These are phyloP conservation scores for Thermomyces lanuginosus DNA, from an alignment of 2,329 filamentous ascomycete species.

Conservation along the genomic window DNA sequence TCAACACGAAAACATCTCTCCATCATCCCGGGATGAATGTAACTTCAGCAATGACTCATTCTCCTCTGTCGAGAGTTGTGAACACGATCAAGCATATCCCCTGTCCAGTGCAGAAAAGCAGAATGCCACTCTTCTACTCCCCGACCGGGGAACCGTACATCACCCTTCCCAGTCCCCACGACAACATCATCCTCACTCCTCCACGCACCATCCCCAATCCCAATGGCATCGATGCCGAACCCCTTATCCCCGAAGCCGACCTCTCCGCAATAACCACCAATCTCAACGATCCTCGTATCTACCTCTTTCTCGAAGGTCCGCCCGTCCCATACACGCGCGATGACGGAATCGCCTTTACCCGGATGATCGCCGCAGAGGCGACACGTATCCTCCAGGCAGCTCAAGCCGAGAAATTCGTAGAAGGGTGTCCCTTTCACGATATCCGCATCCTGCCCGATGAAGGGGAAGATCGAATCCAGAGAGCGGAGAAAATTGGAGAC, in stretches of 20 bases:
- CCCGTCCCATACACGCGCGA: conserved; percentile 13
- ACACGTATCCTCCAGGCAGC: background rate
- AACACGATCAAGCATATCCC: too few species aligned
- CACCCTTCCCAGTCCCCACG: conserved; percentile 10
- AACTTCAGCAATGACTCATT: too few species aligned
- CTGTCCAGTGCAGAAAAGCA: too few species aligned
- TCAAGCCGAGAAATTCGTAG: conserved; percentile 3
- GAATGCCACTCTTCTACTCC: conserved; percentile 10
- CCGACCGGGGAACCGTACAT: conserved; percentile 12
- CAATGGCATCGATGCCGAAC: background rate
- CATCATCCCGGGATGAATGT: too few species aligned
- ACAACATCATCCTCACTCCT: conserved; percentile 14
- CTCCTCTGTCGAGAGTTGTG: too few species aligned
- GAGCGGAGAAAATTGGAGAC: conserved; percentile 10
- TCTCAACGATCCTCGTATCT: conserved; percentile 14
- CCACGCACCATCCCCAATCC: conserved; percentile 6
- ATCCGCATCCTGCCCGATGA: conserved; percentile 7
- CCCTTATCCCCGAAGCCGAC: conserved; percentile 4
- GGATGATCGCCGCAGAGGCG: conserved; percentile 3
- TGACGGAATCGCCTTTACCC: conserved; percentile 8
- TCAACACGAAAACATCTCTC: too few species aligned
- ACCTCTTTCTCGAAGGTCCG: conserved; percentile 10
- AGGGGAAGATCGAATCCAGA: conserved; percentile 1
- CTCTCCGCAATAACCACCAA: conserved; percentile 6
- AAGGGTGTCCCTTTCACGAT: conserved; percentile 11